Percentiles rank a stretch among this genome's conserved stretches.
Evolutionary conservation across 768 basidiomycete species (phyloP).

Genomic region (Hericium rajendrae): DNA sequence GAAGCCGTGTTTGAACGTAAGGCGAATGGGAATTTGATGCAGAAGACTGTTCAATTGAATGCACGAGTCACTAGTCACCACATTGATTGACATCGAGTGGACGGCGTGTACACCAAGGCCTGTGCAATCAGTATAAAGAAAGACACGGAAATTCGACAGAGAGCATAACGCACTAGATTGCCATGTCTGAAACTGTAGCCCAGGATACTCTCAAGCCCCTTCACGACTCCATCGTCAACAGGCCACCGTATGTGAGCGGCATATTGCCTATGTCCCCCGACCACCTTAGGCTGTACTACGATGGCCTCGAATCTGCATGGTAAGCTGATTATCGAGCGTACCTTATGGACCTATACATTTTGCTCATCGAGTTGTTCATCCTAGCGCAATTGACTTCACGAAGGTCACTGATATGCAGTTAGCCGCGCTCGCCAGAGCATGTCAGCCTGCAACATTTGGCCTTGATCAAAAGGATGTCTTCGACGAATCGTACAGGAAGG

Average conservation of each 20-base stretch:
- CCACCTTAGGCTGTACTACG: conserved; percentile 7
- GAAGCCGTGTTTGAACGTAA: too few relatives aligned
- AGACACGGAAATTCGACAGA: too few relatives aligned
- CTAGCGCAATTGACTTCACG: conserved; percentile 8
- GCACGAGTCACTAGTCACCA: too few relatives aligned
- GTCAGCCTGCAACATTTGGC: conserved; percentile 33
- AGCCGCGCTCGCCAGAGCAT: conserved; percentile 22
- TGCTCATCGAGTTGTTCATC: neutral
- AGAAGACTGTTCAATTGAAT: too few relatives aligned
- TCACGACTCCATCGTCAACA: neutral
- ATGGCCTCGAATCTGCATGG: neutral
- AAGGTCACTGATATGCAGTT: conserved; percentile 6
- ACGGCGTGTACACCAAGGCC: too few relatives aligned
- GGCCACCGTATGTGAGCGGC: conserved; percentile 7
- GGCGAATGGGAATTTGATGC: too few relatives aligned
- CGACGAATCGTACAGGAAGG: conserved; percentile 37
- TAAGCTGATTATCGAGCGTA: too few relatives aligned
- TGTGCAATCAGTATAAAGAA: too few relatives aligned
- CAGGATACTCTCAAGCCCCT: neutral
- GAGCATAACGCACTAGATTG: too few relatives aligned
- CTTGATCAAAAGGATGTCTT: conserved; percentile 24
- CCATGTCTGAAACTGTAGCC: too few relatives aligned
- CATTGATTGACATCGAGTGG: too few relatives aligned
- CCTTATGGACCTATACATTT: too few relatives aligned
- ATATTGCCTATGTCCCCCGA: neutral